phyloP scores from a whole-genome alignment of 805 yeast species.

The Maudiozyma saulgeensis region DNA sequence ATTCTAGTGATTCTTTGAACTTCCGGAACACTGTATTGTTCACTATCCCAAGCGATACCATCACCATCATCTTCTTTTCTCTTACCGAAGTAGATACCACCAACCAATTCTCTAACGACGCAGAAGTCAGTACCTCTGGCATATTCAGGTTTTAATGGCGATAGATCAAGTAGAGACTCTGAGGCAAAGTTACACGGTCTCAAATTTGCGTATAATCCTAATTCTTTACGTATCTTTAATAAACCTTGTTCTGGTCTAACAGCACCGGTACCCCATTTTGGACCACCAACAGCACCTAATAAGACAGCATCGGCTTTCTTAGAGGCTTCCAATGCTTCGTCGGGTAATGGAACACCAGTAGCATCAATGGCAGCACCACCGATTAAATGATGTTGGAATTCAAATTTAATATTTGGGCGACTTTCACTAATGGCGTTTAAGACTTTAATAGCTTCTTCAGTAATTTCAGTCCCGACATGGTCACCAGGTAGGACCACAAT shows the following conservation, averaged over 20 bases:
- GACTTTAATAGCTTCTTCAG: slow-evolving; percentile 86
- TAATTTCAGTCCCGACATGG: slow-evolving; percentile 89
- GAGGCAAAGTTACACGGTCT: slow-evolving; percentile 93
- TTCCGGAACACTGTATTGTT: slow-evolving; percentile 82
- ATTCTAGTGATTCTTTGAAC: slow-evolving; percentile 92
- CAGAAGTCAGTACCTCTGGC: slow-evolving; percentile 87
- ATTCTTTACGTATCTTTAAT: slow-evolving; percentile 86
- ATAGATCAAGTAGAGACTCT: slow-evolving; percentile 71
- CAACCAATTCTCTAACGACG: slow-evolving; percentile 93
- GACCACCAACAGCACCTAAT: slow-evolving; percentile 98
- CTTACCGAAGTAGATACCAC: slow-evolving; percentile 96
- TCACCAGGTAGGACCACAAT: slow-evolving; percentile 92
- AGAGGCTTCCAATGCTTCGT: slow-evolving; percentile 71
- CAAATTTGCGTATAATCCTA: slow-evolving; percentile 88
- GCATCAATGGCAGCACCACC: slow-evolving; percentile 99
- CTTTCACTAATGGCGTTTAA: slow-evolving; percentile 63
- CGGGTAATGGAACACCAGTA: slow-evolving; percentile 85
- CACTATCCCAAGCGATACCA: slow-evolving; percentile 89
- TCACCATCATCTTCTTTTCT: slow-evolving; percentile 84
- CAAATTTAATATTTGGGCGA: slow-evolving; percentile 50
- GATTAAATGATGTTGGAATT: slow-evolving; percentile 74
- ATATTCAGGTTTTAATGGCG: slow-evolving; percentile 78
- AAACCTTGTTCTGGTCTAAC: slow-evolving; percentile 98
- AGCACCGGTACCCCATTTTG: slow-evolving; percentile 96
- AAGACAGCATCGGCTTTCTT: slow-evolving; percentile 89